phyloP scores from a whole-genome alignment of 1,284 basidiomycete genomes.

The Fomitopsis schrenkii region DNA sequence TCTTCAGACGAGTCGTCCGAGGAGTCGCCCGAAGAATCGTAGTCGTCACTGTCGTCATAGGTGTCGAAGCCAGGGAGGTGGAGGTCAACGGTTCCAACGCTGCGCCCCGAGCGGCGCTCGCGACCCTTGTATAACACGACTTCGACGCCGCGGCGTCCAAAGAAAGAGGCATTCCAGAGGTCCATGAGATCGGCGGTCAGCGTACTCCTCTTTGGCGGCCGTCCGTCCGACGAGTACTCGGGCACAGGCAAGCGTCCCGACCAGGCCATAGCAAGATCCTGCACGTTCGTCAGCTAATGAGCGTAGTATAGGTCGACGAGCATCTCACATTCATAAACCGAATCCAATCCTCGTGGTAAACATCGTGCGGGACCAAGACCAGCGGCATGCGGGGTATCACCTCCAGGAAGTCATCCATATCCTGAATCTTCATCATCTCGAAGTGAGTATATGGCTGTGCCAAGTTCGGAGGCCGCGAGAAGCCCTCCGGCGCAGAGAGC shows the following conservation, averaged over 20 bases:
- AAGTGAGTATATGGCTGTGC: constrained; percentile 67
- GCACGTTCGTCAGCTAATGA: constrained; percentile 2
- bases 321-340: constrained; percentile 62
- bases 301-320: background rate
- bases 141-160: constrained; percentile 65
- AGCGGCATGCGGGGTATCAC: constrained; percentile 65
- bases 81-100: constrained; percentile 48
- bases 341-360: constrained; percentile 72
- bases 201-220: constrained; percentile 49
- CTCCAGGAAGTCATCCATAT: constrained; percentile 69
- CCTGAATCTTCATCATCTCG: constrained; percentile 61
- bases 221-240: constrained; percentile 39
- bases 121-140: constrained; percentile 71
- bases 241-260: constrained; percentile 64
- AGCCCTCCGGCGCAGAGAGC: constrained; percentile 63
- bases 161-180: constrained; percentile 74
- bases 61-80: constrained; percentile 46
- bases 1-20: constrained; percentile 35
- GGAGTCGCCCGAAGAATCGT: constrained; percentile 30
- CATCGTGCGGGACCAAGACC: constrained; percentile 71
- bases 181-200: constrained; percentile 68
- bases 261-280: constrained; percentile 74
- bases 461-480: constrained; percentile 63
- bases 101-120: constrained; percentile 64
- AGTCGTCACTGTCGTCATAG: constrained; percentile 29